Base-by-base conservation (phyloP, 768 basidiomycete species). In the button mushroom (Agaricus bisporus) region DNA sequence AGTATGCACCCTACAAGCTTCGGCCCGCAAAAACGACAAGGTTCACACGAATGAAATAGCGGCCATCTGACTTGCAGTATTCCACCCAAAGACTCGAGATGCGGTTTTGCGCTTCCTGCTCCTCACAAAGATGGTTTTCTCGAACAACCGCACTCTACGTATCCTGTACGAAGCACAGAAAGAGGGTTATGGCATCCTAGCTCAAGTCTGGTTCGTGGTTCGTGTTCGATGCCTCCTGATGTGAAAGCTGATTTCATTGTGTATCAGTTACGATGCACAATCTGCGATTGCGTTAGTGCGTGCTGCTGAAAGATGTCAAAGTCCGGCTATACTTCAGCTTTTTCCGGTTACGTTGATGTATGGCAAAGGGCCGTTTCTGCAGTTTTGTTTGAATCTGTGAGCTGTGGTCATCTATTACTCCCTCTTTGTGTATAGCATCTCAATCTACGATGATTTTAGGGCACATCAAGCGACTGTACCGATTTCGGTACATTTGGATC, bases 401-500 rank as follows among this genome's bases (percentile, higher is more conserved):
- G 67, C 26, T n/a, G 26, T 10, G 3, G 25, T 38, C 26, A 15
- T 1, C 29, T 29, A 39, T 46, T 35, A 37, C 17, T 50, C 17
- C 15, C 10, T 20, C 22, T 25, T n/a, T 10, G 9, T 36, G 35
- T 15, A 36, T 2, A 36, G 35, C 8, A 32, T 32, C 32, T 32
- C 14, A 15, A 38, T 26, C 20, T 26, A n/a, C 41, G 35, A 4
- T 9, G 20, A 20, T 37, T 18, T 17, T 48, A 76, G 74, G 41
- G 73, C 74, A 6, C 74, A 73, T 49, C 66, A 70, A 49, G 73
- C 75, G 9, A 70, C 72, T n/a, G 75, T 77, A 1, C 75, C 75
- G 0, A 76, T 78, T 48, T 68, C 75, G 0, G 75, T 77, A 12
- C 72, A 78, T 57, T 68, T 78, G 10, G 75, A 76, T 57, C 76